Evolutionary conservation across 116 monocot species (phyloP), one percentile per base, ranked within the genome.

Genomic region (Cymodocea nodosa): DNA sequence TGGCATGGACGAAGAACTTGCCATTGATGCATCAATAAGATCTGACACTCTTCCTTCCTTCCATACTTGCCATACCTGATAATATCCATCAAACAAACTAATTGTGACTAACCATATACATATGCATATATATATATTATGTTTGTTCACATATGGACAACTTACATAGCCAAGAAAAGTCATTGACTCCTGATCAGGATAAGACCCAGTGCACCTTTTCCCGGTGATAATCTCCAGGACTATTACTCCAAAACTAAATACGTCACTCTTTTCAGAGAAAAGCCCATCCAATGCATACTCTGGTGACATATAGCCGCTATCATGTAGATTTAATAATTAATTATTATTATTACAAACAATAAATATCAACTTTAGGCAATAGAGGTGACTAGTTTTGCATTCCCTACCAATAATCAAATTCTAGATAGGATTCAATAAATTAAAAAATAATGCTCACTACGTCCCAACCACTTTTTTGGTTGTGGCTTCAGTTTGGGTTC

Each of bases 231-330:
- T 79, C 64, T 85, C 85, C 19, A 85, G 39, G 3, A 78, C 50
- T 51, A 85, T 71, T 8, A 85, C 85, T 17, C 81, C 81, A 51
- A 81, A 81, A 60, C 85, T 78, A 39, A 70, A 85, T 10, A 85
- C 81, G 70, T 85, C 81, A 15, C 79, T 79, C 40, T 85, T 85
- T 13, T 81, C 79, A 3, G 85, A 85, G 69, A 85, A 74, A 30
- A 76, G 22, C 13, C 81, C 81, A 52, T 81, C 64, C 58, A 81
- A 40, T 16, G 81, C 78, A 71, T 81, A 30, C 3, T 30, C 30
- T 3, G 30, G 30, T 30, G 30, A 30, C 30, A 30, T 30, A 3
- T 30, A 30, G 84, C 68, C 75, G 80, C 81, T 84, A 81, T 22
- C 82, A 79, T 50, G 76, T 79, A 71, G 15, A 55, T 51, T 66